phyloP scores from a whole-genome alignment of 805 yeast genomes.

The Suhomyces tanzawaensis region DNA sequence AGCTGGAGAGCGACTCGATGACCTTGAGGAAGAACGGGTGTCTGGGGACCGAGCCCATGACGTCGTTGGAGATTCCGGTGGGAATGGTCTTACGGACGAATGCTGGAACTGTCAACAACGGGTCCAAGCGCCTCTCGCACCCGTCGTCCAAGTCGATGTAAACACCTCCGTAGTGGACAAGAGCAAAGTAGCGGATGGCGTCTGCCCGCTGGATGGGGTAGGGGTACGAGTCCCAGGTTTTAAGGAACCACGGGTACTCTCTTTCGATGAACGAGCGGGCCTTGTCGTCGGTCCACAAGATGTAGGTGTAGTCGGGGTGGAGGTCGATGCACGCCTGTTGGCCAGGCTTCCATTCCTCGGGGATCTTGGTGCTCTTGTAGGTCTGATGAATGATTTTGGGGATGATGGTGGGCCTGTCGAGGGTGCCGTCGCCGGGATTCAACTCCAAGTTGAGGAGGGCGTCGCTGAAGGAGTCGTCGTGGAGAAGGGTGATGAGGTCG shows the following conservation, averaged over 20 bases:
- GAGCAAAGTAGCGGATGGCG: constrained; percentile 81
- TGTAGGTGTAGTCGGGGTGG: constrained; percentile 86
- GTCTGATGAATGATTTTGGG: constrained; percentile 95
- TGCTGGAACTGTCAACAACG: constrained; percentile 76
- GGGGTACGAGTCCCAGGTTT: constrained; percentile 71
- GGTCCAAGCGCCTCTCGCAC: constrained; percentile 75
- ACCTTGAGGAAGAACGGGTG: constrained; percentile 82
- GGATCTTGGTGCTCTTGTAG: constrained; percentile 74
- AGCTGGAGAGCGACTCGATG: constrained; percentile 58
- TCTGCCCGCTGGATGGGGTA: constrained; percentile 90
- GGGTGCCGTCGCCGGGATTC: constrained; percentile 48
- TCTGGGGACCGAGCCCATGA: constrained; percentile 82
- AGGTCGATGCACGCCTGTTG: constrained; percentile 72
- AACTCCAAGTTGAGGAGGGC: constrained; percentile 63
- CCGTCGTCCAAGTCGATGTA: constrained; percentile 92
- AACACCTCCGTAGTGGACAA: constrained; percentile 83
- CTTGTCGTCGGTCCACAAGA: constrained; percentile 87
- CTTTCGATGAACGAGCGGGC: constrained; percentile 74
- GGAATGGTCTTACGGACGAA: constrained; percentile 86
- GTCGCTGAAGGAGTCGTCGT: constrained; percentile 67
- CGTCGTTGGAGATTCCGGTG: constrained; percentile 89
- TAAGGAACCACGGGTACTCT: constrained; percentile 82
- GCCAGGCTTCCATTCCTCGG: constrained; percentile 77
- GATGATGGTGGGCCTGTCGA: constrained; percentile 53
- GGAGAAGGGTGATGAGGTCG: constrained; percentile 70